phyloP scores from a whole-genome alignment of 2,329 filamentous ascomycete genomes.

The Alternaria dauci region DNA sequence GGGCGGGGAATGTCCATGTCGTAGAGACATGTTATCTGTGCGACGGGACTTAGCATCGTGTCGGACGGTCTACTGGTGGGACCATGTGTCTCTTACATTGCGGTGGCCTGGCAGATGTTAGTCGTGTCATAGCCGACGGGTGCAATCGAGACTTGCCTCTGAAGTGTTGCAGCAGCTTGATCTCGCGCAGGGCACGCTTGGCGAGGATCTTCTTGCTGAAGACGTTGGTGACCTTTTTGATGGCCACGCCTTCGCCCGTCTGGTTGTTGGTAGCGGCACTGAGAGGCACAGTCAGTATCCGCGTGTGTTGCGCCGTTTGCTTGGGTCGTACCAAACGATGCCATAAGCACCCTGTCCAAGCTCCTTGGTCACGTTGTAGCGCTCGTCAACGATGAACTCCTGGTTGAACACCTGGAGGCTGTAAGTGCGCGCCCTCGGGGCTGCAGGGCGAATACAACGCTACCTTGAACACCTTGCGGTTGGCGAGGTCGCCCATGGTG shows the following conservation, averaged over 20 bases:
- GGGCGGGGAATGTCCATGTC: conserved; percentile 99
- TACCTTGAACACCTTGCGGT: conserved; percentile 70
- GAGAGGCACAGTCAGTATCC: conserved; percentile 38
- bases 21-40: conserved; percentile 95
- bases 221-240: conserved; percentile 99
- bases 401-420: conserved; percentile 80
- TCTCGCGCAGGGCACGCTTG: conserved; percentile 96
- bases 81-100: conserved; percentile 50
- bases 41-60: conserved; percentile 49
- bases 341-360: conserved; percentile 97
- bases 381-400: conserved; percentile 97
- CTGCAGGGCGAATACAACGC: background rate
- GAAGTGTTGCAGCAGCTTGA: conserved; percentile 98
- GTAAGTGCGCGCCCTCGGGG: conserved; percentile 3
- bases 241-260: conserved; percentile 91
- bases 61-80: conserved; percentile 60
- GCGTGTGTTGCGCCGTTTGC: conserved; percentile 3
- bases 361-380: conserved; percentile 98
- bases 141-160: conserved; percentile 56
- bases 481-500: conserved; percentile 67
- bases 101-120: conserved; percentile 54
- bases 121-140: conserved; percentile 15
- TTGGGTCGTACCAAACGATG: conserved; percentile 83
- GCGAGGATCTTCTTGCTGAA: conserved; percentile 99
- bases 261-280: conserved; percentile 93